These are phyloP conservation scores for Capsella rubella DNA, from an alignment of 441 rosid species.

Conservation along the genomic window DNA sequence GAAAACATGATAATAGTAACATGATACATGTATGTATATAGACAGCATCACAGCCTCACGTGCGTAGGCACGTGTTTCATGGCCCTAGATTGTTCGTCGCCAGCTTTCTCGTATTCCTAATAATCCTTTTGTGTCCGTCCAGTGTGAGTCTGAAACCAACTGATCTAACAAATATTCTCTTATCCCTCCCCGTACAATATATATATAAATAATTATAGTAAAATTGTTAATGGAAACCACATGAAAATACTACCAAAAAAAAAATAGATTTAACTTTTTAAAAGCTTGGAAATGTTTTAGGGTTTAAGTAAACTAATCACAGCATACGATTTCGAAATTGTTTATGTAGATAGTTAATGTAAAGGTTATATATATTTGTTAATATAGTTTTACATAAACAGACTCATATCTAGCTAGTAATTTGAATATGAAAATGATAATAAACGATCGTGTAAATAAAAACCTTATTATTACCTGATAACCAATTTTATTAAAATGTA, in stretches of 20 bases:
- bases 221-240: background rate
- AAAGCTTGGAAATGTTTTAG: background rate
- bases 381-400: background rate
- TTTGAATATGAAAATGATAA: background rate
- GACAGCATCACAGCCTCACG: constrained; percentile 55
- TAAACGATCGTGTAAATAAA: background rate
- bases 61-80: constrained; percentile 59
- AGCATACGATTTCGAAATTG: too few species aligned
- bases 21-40: background rate
- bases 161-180: constrained; percentile 31
- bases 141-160: background rate
- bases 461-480: background rate
- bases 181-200: background rate
- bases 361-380: background rate
- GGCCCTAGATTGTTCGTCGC: constrained; percentile 42
- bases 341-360: background rate
- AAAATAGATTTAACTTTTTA: background rate
- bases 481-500: too few species aligned
- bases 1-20: background rate
- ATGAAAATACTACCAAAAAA: too few species aligned
- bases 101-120: constrained; percentile 38
- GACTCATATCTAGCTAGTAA: background rate
- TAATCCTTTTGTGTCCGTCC: background rate
- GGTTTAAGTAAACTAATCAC: background rate
- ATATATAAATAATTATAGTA: background rate